These are phyloP conservation scores for Aureobasidium leucospermi DNA, from an alignment of 2,329 filamentous ascomycete species.

Conservation along the genomic window DNA sequence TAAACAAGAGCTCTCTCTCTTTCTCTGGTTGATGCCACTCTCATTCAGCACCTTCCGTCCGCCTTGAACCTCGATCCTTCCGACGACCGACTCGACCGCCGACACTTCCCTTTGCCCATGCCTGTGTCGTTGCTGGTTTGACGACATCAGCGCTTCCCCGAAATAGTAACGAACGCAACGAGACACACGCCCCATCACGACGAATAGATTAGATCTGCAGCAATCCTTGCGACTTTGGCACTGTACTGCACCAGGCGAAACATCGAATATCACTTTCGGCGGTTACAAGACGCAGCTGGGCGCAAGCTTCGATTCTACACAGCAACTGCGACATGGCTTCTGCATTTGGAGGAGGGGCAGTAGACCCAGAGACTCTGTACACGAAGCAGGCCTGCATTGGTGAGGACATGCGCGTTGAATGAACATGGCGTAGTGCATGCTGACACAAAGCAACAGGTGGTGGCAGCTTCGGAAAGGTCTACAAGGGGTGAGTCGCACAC, in stretches of 20 bases:
- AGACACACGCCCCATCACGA: not conserved
- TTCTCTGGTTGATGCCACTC: not conserved
- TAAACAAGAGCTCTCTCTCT: not conserved
- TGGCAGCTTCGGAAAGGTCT: slow-evolving; percentile 97
- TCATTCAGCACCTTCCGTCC: not conserved
- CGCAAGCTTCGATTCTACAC: not conserved
- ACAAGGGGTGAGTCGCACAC: slow-evolving; percentile 67
- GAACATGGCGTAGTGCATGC: not conserved
- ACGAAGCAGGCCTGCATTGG: slow-evolving; percentile 60
- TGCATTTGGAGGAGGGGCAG: slow-evolving; percentile 15
- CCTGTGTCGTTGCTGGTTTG: slow-evolving; percentile 8
- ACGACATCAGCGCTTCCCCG: not conserved
- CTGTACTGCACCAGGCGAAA: not conserved
- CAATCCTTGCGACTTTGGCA: not conserved
- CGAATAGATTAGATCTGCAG: not conserved
- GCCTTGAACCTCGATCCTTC: not conserved
- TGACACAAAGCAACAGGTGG: slow-evolving; percentile 53
- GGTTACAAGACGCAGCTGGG: not conserved
- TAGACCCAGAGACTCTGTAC: slow-evolving; percentile 82
- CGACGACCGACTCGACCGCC: not conserved
- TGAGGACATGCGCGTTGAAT: slow-evolving; percentile 5
- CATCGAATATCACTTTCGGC: not conserved
- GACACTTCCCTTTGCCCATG: not conserved
- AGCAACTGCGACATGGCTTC: slow-evolving; percentile 7
- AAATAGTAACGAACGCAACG: slow-evolving; percentile 4